Evolutionary conservation across 108 stramenopile species (phyloP).

Genomic region (Nannochloropsis oceanica): DNA sequence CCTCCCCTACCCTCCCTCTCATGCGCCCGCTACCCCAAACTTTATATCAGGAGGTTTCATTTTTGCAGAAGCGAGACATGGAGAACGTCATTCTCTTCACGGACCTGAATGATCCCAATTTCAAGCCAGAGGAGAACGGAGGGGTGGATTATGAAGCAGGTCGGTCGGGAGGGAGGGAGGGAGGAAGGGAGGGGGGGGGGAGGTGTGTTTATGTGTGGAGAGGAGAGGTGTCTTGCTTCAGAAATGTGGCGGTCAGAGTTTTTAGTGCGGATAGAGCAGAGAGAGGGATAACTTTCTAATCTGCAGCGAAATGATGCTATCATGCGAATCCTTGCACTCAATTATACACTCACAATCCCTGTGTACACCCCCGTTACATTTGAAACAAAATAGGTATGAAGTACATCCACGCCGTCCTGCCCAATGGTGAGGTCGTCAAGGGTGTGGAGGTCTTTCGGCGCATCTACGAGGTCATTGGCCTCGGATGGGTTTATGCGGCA

Average conservation of each 20-base stretch:
- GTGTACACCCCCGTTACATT: too few species aligned
- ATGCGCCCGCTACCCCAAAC: too few species aligned
- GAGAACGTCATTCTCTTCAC: background rate
- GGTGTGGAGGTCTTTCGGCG: conserved; percentile 9
- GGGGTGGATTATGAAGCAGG: background rate
- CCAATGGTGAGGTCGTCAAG: background rate
- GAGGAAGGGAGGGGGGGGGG: background rate
- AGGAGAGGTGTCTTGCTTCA: too few species aligned
- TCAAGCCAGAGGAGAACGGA: background rate
- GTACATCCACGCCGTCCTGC: background rate
- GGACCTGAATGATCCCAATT: background rate
- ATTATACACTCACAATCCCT: too few species aligned
- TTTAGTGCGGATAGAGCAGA: too few species aligned
- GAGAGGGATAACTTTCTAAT: too few species aligned
- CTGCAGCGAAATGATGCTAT: too few species aligned
- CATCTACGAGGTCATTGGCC: background rate
- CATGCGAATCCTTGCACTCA: too few species aligned
- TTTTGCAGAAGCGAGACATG: background rate
- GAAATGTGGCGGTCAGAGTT: too few species aligned
- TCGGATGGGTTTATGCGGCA: conserved; percentile 1
- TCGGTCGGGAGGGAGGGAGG: background rate
- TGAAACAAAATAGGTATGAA: background rate
- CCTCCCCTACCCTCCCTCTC: too few species aligned
- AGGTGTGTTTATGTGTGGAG: too few species aligned
- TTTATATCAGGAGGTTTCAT: background rate